Base-by-base conservation (phyloP, 495 filamentous ascomycete species). In the Penicillium mononematosum region DNA sequence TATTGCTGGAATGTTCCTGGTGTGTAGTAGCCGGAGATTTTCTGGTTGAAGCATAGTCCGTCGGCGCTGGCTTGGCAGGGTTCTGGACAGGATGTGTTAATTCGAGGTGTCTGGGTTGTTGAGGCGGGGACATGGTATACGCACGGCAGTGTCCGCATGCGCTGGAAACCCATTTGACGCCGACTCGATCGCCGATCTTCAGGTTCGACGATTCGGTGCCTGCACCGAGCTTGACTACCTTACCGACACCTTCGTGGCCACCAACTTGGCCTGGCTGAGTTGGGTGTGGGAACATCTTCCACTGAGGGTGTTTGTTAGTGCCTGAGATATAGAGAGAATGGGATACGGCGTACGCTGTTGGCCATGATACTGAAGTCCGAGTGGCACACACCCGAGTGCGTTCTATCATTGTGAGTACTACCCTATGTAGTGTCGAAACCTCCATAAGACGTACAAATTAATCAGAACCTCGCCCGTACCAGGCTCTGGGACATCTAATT, bases 1-100 rank as follows among this genome's bases (percentile, higher is more conserved):
- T 88, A 90, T 68, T 89, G 83, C 67, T 88, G 86, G 70, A 91
- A 90, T 24, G 86, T 90, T 32, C 87, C 86, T 0, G 85, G 85
- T 27, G 75, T 74, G 58, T 81, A 80, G 68, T 80, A 82, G 22
- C 78, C 75, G n/a, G 73, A 76, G 39, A 86, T 63, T 61, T 82
- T 84, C 46, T 76, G 73, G 50, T 82, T 81, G 60, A 79, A 78
- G 74, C 84, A 87, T 29, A 79, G 58, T 1, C 76, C 85, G 50
- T 89, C 87, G 17, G 74, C 61, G n/a, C 83, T 81, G 8, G 76
- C 75, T 34, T 81, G 74, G 59, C 86, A 88, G 5, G 85, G 72
- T 14, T 68, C 73, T 75, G 43, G 8, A 2, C 14, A 22, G 17
- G 17, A 31, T 49, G 36, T 49, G 53, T 58, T 50, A 60, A 17